Evolutionary conservation across 2,329 filamentous ascomycete genomes (phyloP), one percentile per base, ranked within the genome.

Genomic region (Colletotrichum ledebouriae): DNA sequence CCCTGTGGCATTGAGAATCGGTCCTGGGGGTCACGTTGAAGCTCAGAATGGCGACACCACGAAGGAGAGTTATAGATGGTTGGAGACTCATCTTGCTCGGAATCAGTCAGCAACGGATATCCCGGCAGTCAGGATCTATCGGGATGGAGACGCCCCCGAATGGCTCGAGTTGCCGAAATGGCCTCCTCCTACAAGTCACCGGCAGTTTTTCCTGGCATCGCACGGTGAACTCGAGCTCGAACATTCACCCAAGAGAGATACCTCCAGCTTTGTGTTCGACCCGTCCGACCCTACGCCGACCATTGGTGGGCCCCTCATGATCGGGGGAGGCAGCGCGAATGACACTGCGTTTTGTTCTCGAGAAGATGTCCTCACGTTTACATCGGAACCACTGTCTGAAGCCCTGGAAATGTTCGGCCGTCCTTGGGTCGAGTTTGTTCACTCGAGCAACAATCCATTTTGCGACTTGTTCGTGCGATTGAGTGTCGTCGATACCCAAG

Each of bases 401-500:
- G 55, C 65, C 34, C 3, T 76, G 2, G 70, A 73, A 22, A 60
- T 76, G 10, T 39, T 71, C 2, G 74, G 73, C 3, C 68, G 63
- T 13, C 72, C 75, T 10, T 57, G 47, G 2, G 50, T 76, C 1
- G 62, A 73, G n/a, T 49, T 76, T 0, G 3, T 57, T 2, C 75
- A 76, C 69, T 72, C 72, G 34, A 75, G 69, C 52, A 68, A 75
- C 57, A 67, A 68, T 46, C 69, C 73, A 0, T 63, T 74, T 56
- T 73, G 63, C 13, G 75, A 75, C 59, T 33, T 76, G 0, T 73
- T 73, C 6, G 67, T 75, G 7, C 71, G 73, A 3, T 62, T 76
- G 3, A 72, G 71, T 47, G 72, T 73, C 25, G 72, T 76, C 5
- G 69, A 74, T 42, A 25, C 33, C 50, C 68, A 68, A 29, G 74